Percentiles rank a stretch among this genome's conserved stretches.
phyloP scores from a whole-genome alignment of 2,329 filamentous ascomycete species.

The Cadophora sp. region DNA sequence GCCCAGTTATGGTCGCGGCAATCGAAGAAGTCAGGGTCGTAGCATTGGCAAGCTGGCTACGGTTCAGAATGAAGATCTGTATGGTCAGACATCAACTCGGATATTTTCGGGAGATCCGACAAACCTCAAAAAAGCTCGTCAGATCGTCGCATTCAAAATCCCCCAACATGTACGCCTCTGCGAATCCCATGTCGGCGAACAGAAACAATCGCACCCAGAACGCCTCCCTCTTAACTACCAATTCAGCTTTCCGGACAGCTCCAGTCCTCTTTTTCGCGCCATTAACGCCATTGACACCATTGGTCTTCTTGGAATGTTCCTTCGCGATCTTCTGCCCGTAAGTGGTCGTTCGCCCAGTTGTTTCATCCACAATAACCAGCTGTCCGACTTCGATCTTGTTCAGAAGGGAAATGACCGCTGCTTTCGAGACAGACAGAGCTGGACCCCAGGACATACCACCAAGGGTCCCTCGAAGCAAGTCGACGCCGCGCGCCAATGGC shows the following conservation, averaged over 20 bases:
- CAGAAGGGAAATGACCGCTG: slow-evolving; percentile 53
- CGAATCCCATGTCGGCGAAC: slow-evolving; percentile 78
- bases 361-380: slow-evolving; percentile 55
- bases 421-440: slow-evolving; percentile 53
- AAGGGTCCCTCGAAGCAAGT: slow-evolving; percentile 51
- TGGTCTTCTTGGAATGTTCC: slow-evolving; percentile 46
- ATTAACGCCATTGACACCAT: slow-evolving; percentile 36
- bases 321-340: slow-evolving; percentile 55
- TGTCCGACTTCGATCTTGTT: slow-evolving; percentile 56
- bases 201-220: slow-evolving; percentile 75
- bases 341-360: slow-evolving; percentile 49
- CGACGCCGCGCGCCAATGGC: slow-evolving; percentile 49
- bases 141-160: slow-evolving; percentile 72
- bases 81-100: slow-evolving; percentile 33
- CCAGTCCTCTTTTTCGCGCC: slow-evolving; percentile 47
- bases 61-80: slow-evolving; percentile 74
- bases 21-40: slow-evolving; percentile 67
- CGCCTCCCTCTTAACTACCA: slow-evolving; percentile 67
- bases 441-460: slow-evolving; percentile 56
- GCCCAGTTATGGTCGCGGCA: slow-evolving; percentile 60
- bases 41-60: slow-evolving; percentile 68
- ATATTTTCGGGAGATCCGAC: slow-evolving; percentile 25
- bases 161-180: slow-evolving; percentile 70
- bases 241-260: slow-evolving; percentile 54
- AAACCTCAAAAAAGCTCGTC: slow-evolving; percentile 70